Base-by-base conservation (phyloP, 495 filamentous ascomycete genomes). In the Penicillium cataractarum region DNA sequence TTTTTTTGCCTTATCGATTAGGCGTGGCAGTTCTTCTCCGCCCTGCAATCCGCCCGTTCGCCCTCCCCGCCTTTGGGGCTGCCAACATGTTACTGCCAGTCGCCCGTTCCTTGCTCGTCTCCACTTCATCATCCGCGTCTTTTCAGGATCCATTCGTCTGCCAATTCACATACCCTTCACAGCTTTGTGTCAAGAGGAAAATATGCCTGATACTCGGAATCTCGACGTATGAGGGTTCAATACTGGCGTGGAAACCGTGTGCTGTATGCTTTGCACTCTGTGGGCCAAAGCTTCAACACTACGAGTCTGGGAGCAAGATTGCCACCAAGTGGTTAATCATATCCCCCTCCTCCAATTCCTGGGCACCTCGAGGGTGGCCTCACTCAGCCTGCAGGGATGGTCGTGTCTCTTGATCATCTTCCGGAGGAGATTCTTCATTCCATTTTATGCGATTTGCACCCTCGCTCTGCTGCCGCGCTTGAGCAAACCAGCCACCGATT, bases 361-460 rank as follows among this genome's bases (percentile, higher is more conserved):
- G 32, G 51, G 24, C 26, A 29, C 48, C 48, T 54, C 37, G 26
- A 17, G 37, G 49, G 33, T 15, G 10, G n/a, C 49, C 49, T 52
- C 56, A 12, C 31, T 59, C n/a, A 48, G 33, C 22, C 35, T 62
- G 66, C 50, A 71, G 76, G 70, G 62, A 80, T 80, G 76, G 65
- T 76, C 66, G 61, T 70, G 55, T 76, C 72, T 65, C 73, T 82
- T 39, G 64, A 69, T 60, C 60, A 77, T 58, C 79, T 93, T 44
- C 91, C 91, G 33, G 88, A 90, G 67, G 91, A 95, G 73, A 83
- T 95, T 63, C 78, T 95, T 62, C 83, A 88, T 67, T 82, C 87
- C 21, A 86, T 94, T 58, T 75, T 93, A 55, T 81, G 78, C 61
- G 84, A 82, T 62, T 75, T 89, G 29, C 72, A 85, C 21, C 87